Evolutionary conservation across 306 rosid species (phyloP).

Genomic region (Casuarina glauca): DNA sequence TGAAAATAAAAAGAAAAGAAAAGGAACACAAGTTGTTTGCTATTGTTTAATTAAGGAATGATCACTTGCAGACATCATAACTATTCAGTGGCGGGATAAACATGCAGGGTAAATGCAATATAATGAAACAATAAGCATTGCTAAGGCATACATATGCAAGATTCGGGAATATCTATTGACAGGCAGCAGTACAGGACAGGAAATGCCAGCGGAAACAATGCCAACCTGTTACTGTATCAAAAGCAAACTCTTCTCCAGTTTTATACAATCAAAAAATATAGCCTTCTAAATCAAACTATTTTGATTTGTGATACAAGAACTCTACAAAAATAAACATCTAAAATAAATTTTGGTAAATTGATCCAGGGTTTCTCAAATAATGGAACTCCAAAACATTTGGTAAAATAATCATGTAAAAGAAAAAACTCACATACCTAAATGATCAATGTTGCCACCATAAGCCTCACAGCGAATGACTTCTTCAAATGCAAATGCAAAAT

Average conservation of each 20-base stretch:
- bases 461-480: conserved; percentile 75
- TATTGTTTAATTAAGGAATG: not conserved
- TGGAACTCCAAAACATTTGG: conserved; percentile 9
- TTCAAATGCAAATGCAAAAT: conserved; percentile 83
- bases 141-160: not conserved
- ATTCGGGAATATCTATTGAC: not conserved
- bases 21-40: too few relatives aligned
- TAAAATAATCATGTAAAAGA: conserved; percentile 21
- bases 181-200: conserved; percentile 4
- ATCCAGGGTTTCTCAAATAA: conserved; percentile 6
- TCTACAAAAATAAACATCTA: conserved; percentile 8
- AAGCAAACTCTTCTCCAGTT: conserved; percentile 8
- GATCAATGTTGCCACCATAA: conserved; percentile 77
- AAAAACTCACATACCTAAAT: conserved; percentile 62
- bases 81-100: not conserved
- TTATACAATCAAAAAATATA: conserved; percentile 17
- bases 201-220: conserved; percentile 14
- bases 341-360: conserved; percentile 18
- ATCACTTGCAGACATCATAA: not conserved
- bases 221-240: conserved; percentile 11
- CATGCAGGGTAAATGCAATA: not conserved
- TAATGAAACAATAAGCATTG: not conserved
- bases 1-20: too few relatives aligned
- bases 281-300: not conserved
- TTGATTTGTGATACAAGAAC: conserved; percentile 8